These are phyloP conservation scores for Arthrinium phaeospermum DNA, from an alignment of 2,329 filamentous ascomycete genomes.

Conservation along the genomic window DNA sequence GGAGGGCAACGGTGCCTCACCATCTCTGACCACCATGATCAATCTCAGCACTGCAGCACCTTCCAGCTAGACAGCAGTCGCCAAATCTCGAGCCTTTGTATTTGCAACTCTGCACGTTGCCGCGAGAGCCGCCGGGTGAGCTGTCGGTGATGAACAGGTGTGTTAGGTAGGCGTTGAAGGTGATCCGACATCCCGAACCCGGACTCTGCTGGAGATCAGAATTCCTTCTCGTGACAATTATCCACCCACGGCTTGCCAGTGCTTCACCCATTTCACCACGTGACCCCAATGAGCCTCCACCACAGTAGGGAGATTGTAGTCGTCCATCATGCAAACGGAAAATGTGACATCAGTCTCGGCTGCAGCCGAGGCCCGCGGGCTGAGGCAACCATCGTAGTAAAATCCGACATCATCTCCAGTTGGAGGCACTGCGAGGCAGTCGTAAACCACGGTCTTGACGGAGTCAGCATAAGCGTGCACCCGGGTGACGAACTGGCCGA, in stretches of 20 bases:
- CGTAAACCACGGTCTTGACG: background rate
- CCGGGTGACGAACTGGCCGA: background rate
- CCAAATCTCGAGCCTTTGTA: too few relatives aligned
- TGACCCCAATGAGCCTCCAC: background rate
- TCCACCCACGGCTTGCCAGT: background rate
- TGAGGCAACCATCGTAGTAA: background rate
- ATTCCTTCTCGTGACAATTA: background rate
- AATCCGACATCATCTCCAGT: background rate
- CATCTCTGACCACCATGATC: too few relatives aligned
- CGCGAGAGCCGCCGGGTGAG: too few relatives aligned
- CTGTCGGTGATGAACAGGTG: too few relatives aligned
- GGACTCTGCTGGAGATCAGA: too few relatives aligned
- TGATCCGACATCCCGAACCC: too few relatives aligned
- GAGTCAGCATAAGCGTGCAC: background rate
- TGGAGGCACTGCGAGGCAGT: background rate
- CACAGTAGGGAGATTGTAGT: background rate
- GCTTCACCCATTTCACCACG: background rate
- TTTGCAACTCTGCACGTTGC: too few relatives aligned
- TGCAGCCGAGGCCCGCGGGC: background rate
- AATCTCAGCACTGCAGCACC: too few relatives aligned
- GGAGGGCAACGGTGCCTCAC: too few relatives aligned
- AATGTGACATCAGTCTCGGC: background rate
- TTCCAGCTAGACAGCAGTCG: too few relatives aligned
- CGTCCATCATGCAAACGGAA: background rate
- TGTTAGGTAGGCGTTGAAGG: too few relatives aligned